Conservation (phyloP, 805 yeast species). For the Isabelozyma gotoi region DNA sequence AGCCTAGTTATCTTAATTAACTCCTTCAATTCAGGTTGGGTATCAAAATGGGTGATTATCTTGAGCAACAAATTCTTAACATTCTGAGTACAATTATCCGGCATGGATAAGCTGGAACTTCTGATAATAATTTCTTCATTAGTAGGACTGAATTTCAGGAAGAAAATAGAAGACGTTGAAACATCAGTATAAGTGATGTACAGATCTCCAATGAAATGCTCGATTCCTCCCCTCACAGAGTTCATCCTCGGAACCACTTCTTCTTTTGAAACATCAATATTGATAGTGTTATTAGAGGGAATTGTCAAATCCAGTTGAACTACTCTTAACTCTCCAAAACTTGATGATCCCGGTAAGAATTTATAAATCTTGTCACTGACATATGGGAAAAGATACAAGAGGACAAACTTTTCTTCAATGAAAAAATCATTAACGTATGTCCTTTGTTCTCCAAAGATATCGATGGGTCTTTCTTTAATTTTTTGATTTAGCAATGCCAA, state of each 20-base stretch:
- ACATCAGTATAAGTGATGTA: not conserved
- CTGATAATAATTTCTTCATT: not conserved
- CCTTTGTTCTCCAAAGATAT: slow-evolving; percentile 22
- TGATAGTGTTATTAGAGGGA: not conserved
- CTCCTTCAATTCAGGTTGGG: not conserved
- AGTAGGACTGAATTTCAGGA: not conserved
- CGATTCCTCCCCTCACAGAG: not conserved
- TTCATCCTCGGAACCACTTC: not conserved
- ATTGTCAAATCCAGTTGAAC: not conserved
- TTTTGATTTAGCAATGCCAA: slow-evolving; percentile 10
- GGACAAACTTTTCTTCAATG: slow-evolving; percentile 28
- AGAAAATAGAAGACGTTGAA: not conserved
- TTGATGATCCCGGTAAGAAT: slow-evolving; percentile 23
- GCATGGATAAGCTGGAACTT: slow-evolving; percentile 5
- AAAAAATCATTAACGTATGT: slow-evolving; percentile 12
- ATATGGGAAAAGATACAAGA: slow-evolving; percentile 32
- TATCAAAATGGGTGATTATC: slow-evolving; percentile 5
- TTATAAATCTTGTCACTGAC: slow-evolving; percentile 21
- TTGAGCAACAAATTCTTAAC: slow-evolving; percentile 12
- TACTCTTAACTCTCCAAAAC: slow-evolving; percentile 21
- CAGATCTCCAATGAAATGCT: not conserved
- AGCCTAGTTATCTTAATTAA: slow-evolving; percentile 6
- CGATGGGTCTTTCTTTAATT: slow-evolving; percentile 10
- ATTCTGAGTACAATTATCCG: slow-evolving; percentile 5
- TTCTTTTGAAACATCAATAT: not conserved